Percentiles rank a stretch among this genome's conserved stretches.
Conservation (phyloP, 1,284 basidiomycete species). For the Cutaneotrichosporon cyanovorans region DNA sequence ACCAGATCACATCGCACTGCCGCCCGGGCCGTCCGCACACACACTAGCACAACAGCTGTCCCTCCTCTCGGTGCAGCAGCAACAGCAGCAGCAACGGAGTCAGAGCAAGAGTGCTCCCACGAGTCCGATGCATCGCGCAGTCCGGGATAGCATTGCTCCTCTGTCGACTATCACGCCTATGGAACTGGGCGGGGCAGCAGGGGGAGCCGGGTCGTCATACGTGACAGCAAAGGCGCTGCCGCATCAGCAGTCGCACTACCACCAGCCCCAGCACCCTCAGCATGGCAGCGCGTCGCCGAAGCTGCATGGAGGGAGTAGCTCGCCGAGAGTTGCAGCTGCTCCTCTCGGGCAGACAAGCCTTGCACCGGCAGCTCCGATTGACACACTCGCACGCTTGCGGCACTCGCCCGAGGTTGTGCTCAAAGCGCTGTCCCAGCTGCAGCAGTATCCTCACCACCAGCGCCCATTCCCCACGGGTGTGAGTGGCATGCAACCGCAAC, state of each 20-base stretch:
- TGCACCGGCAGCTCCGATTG: constrained; percentile 3
- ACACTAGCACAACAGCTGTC: constrained; percentile 2
- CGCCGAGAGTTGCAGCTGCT: too few relatives aligned
- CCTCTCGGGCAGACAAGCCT: too few relatives aligned
- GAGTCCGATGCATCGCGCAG: constrained; percentile 4
- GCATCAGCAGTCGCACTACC: too few relatives aligned
- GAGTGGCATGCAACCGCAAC: neutral
- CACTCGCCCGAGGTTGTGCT: constrained; percentile 8
- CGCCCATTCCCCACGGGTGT: neutral
- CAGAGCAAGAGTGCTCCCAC: constrained; percentile 11
- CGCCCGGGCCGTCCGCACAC: neutral
- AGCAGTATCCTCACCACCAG: neutral
- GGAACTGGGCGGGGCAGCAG: constrained; percentile 4
- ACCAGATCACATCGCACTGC: neutral
- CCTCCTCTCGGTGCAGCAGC: too few relatives aligned
- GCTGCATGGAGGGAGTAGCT: too few relatives aligned
- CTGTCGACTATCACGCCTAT: constrained; percentile 12
- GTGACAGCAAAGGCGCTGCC: too few relatives aligned
- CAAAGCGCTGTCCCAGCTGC: constrained; percentile 8
- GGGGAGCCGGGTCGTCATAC: too few relatives aligned
- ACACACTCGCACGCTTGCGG: neutral
- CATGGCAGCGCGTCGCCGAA: too few relatives aligned
- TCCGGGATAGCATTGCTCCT: constrained; percentile 5
- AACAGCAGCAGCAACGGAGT: neutral
- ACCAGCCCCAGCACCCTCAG: too few relatives aligned